phyloP scores from a whole-genome alignment of 148 eudicot genomes.

The Limonium bicolor region DNA sequence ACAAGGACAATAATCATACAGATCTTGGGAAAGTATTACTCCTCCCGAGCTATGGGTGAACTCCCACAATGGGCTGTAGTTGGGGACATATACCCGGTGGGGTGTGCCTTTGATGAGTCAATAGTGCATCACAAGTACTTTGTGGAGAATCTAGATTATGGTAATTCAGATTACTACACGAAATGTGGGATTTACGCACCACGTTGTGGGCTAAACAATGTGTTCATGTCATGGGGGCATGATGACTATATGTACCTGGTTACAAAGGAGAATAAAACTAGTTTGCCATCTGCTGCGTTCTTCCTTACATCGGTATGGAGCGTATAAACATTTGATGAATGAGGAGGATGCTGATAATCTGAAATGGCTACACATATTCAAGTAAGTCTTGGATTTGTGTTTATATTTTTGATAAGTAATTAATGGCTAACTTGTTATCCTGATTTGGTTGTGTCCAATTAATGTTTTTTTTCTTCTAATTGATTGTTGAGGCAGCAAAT shows the following conservation, averaged over 20 bases:
- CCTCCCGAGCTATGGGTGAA: slow-evolving; percentile 64
- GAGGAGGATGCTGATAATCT: slow-evolving; percentile 60
- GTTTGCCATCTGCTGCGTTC: slow-evolving; percentile 31
- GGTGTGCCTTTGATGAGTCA: slow-evolving; percentile 71
- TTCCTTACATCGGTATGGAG: slow-evolving; percentile 50
- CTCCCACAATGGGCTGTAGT: slow-evolving; percentile 97
- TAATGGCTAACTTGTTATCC: no score
- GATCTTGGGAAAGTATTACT: slow-evolving; percentile 90
- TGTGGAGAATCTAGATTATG: slow-evolving; percentile 25
- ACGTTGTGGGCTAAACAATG: slow-evolving; percentile 46
- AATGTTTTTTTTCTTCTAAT: no score
- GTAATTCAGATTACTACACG: slow-evolving; percentile 39
- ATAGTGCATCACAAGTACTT: slow-evolving; percentile 72
- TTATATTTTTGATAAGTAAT: no score
- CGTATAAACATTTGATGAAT: slow-evolving; percentile 69
- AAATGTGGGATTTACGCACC: slow-evolving; percentile 32
- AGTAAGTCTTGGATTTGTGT: slow-evolving; percentile 28
- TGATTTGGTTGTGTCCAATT: no score
- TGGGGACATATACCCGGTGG: slow-evolving; percentile 81
- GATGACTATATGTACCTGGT: slow-evolving; percentile 50
- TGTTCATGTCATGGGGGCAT: slow-evolving; percentile 45
- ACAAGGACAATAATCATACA: no score
- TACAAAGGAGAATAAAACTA: slow-evolving; percentile 33
- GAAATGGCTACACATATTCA: slow-evolving; percentile 73
- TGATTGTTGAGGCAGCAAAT: slow-evolving; percentile 29